Base-by-base conservation (phyloP, 768 basidiomycete genomes). In the Naganishia friedmannii region DNA sequence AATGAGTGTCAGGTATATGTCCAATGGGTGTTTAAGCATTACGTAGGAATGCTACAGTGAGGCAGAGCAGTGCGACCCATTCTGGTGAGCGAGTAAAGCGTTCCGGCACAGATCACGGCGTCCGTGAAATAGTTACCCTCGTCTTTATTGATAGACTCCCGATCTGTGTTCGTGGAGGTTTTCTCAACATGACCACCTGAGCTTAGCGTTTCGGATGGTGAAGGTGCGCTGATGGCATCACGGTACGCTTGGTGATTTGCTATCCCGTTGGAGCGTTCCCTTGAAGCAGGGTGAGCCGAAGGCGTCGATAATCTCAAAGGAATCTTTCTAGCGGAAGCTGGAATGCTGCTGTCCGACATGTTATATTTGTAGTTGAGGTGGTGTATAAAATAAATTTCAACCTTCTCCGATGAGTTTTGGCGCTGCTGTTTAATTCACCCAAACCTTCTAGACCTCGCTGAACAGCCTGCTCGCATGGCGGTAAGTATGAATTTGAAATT, bases 221-320 rank as follows among this genome's bases (percentile, higher is more conserved):
- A 51, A 26, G 23, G 48, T 51, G 48, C 23, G 48, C 23, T 51
- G 19, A 51, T 26, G 6, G 48, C 48, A 23, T 51, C 48, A 23
- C 23, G 48, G n/a, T 51, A n/a, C 1, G 48, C 6, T 51, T 26
- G 8, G 15, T 58, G 31, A 23, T 23, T 34, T 39, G 31, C 34
- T 21, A 37, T 23, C 34, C n/a, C 57, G 34, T 58, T 37, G 31
- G 34, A 23, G 3, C 31, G 34, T 3, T 34, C 34, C 34, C 28
- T 32, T 37, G 32, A n/a, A 31, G 57, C 29, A 39, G 57, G 32
- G 13, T 3, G 19, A 12, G 34, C 34, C 39, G 7, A 42, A 17
- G 60, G 60, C 39, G 60, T 63, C 23, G 60, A 63, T 26, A 63
- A n/a, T 63, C 60, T 42, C 17, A 63, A 34, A 1, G 42, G 60